phyloP scores from a whole-genome alignment of 2,329 filamentous ascomycete genomes.

The Alternaria sp. region DNA sequence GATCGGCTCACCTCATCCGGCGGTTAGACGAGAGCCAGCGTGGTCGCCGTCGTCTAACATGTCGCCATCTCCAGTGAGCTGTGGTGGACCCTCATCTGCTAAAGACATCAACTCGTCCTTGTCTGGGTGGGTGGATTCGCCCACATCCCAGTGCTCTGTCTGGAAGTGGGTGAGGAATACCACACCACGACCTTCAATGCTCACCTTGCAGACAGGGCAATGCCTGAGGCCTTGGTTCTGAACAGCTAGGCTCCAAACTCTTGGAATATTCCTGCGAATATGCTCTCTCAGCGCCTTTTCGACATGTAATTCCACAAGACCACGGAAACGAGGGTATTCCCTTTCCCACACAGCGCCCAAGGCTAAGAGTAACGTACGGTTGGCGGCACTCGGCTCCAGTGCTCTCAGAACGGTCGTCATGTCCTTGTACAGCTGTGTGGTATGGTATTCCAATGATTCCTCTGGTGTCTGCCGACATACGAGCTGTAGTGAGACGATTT shows the following conservation, averaged over 20 bases:
- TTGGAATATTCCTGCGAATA: neutral
- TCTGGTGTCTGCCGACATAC: neutral
- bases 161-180: neutral
- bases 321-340: neutral
- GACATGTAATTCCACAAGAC: neutral
- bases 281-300: neutral
- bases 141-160: neutral
- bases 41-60: neutral
- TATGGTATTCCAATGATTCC: neutral
- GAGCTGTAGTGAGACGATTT: neutral
- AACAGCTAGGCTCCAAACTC: neutral
- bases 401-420: neutral
- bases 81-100: rapidly evolving
- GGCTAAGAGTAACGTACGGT: neutral
- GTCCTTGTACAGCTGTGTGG: neutral
- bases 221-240: neutral
- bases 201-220: neutral
- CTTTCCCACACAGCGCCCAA: neutral
- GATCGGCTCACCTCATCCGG: rapidly evolving
- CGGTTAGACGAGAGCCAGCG: neutral
- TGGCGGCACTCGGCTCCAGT: neutral
- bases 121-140: neutral
- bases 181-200: neutral
- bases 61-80: neutral
- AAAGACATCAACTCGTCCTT: neutral